These are phyloP conservation scores for Stereum hirsutum DNA, from an alignment of 1,284 basidiomycete genomes.

Conservation along the genomic window DNA sequence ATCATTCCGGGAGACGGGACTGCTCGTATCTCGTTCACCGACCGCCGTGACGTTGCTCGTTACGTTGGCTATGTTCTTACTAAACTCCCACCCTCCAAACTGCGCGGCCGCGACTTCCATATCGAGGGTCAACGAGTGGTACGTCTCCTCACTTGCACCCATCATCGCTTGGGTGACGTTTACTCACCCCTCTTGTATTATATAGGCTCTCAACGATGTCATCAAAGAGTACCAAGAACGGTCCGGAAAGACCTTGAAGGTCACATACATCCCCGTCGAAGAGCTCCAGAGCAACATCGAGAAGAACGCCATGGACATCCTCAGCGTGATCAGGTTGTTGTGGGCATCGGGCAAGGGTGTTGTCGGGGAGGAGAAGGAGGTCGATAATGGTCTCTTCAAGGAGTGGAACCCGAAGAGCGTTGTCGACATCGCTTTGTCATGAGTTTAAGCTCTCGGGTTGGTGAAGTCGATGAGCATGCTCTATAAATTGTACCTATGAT, in stretches of 20 bases:
- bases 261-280: background rate
- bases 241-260: background rate
- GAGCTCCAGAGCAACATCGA: background rate
- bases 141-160: no score
- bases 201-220: background rate
- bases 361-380: background rate
- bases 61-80: background rate
- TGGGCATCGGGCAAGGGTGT: background rate
- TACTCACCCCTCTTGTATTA: background rate
- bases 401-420: slow-evolving; percentile 1
- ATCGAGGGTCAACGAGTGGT: background rate
- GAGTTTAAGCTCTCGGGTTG: no score
- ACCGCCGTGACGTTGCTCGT: background rate
- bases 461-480: no score
- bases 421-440: no score
- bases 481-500: no score
- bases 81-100: background rate
- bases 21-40: background rate
- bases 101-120: background rate
- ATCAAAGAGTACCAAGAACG: background rate
- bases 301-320: background rate
- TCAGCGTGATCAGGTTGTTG: background rate
- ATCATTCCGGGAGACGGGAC: background rate
- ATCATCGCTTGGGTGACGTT: no score
- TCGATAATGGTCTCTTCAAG: background rate